phyloP scores from a whole-genome alignment of 352 stramenopile species.

The Globisporangium orthogonon region DNA sequence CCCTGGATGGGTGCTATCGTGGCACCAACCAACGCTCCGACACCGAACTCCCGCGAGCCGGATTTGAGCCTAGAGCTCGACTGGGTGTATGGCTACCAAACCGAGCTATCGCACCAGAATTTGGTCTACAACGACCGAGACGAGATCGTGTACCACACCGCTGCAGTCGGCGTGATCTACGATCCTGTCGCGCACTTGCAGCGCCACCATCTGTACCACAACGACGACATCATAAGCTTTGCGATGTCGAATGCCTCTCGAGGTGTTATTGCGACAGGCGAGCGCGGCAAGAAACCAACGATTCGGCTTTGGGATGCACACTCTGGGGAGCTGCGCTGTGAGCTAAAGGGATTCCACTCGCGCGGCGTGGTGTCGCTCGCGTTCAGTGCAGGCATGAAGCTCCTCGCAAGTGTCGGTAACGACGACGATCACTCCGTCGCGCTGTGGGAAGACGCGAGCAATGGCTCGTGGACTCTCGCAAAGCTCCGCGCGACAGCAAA shows the following conservation, averaged over 20 bases:
- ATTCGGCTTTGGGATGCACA: conserved; percentile 84
- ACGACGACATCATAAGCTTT: conserved; percentile 87
- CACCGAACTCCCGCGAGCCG: conserved; percentile 50
- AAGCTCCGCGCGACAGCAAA: conserved; percentile 41
- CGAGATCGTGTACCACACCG: conserved; percentile 86
- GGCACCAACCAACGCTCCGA: conserved; percentile 60
- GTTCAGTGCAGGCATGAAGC: conserved; percentile 52
- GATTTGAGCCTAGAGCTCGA: conserved; percentile 67
- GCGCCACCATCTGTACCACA: conserved; percentile 74
- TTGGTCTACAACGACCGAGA: conserved; percentile 61
- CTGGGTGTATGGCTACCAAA: conserved; percentile 84
- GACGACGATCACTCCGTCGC: conserved; percentile 82
- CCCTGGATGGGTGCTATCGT: conserved; percentile 84
- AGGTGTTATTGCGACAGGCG: conserved; percentile 82
- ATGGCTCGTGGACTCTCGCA: conserved; percentile 54
- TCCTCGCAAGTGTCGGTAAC: conserved; percentile 62
- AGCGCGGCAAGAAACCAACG: conserved; percentile 66
- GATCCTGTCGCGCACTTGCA: conserved; percentile 67
- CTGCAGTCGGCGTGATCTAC: conserved; percentile 82
- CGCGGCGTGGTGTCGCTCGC: conserved; percentile 65
- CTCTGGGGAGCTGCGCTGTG: conserved; percentile 52
- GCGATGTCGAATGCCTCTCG: conserved; percentile 43
- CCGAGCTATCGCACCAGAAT: conserved; percentile 70
- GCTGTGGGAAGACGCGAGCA: conserved; percentile 65
- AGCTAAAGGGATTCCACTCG: conserved; percentile 61